These are phyloP conservation scores for Fusarium oxysporum DNA, from an alignment of 2,329 filamentous ascomycete genomes.

Conservation along the genomic window DNA sequence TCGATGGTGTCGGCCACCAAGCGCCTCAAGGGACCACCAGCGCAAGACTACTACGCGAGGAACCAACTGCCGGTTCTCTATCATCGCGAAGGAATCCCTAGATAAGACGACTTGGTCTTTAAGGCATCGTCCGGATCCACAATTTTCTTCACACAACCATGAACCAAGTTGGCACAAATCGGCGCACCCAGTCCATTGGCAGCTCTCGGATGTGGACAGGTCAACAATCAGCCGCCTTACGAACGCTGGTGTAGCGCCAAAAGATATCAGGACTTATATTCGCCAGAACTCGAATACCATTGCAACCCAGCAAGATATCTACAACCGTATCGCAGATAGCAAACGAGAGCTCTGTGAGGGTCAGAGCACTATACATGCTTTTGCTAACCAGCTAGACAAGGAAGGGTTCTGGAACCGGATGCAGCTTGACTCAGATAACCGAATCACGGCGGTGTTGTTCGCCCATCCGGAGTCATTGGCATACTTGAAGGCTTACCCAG, in stretches of 20 bases:
- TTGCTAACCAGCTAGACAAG: not conserved
- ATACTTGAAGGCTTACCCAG: slow-evolving; percentile 26
- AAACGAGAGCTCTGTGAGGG: not conserved
- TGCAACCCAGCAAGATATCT: not conserved
- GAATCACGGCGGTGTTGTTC: too few species aligned
- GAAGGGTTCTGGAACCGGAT: too few species aligned
- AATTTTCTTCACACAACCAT: too few species aligned
- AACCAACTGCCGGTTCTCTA: too few species aligned
- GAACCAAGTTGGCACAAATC: not conserved
- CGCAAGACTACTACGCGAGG: too few species aligned
- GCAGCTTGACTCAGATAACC: too few species aligned
- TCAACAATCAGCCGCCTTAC: not conserved
- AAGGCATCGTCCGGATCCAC: too few species aligned
- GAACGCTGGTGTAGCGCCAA: not conserved
- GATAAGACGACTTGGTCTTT: too few species aligned
- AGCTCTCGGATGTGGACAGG: not conserved
- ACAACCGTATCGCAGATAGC: not conserved
- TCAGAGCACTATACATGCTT: not conserved
- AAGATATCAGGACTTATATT: not conserved
- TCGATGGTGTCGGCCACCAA: too few species aligned
- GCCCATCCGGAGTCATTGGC: not conserved
- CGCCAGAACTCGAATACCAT: not conserved
- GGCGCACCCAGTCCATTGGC: not conserved
- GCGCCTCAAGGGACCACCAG: too few species aligned
- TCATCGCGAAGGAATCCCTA: too few species aligned